Base-by-base conservation (phyloP, 2,329 filamentous ascomycete species). In the Westerdykella aurantiaca region DNA sequence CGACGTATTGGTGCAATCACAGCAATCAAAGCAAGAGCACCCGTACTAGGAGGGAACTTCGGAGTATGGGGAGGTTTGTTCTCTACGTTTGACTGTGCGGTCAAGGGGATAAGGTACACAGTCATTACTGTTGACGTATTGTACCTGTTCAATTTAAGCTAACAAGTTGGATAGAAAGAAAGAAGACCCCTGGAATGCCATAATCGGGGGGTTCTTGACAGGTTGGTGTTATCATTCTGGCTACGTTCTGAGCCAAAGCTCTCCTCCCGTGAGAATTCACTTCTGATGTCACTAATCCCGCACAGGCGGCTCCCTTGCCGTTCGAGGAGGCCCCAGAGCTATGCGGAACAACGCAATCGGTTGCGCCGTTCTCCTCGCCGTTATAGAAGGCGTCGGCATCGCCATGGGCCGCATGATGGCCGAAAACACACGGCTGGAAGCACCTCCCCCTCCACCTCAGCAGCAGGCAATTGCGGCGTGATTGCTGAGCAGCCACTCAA, bases 171-270 rank as follows among this genome's bases (percentile, higher is more conserved):
- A 38, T 25, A 53, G 89, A 53, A 88, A 93, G 78, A 97, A 96
- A 83, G 93, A 98, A 70, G 93, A 97, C 68, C 89, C 93, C 12
- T 97, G 89, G 75, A 97, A 97, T 73, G 89, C 90, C 61, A 97
- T 98, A 68, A 94, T 91, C 58, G 93, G 91, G 34, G 93, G 93
- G 42, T 96, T 96, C 78, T 91, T 96, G 71, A 97, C 93, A 4
- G 63, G 43, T 45, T 38, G 11, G 90, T 89, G 37, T 35, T 13
- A 18, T 29, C 16, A 12, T 4, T 29, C 7, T 29, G 9, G 25
- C 11, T 12, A 29, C 25, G n/a, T 11, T 37, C 9, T 14, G 25
- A 22, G 6, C 13, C 31, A 40, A 12, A 16, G 16, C 38, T 11
- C 4, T 2, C 4, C 11, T 42, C 7, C n/a, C 31, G 9, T 18